Evolutionary conservation across 2,329 filamentous ascomycete genomes (phyloP).

Genomic region (Zelopaecilomyces penicillatus): DNA sequence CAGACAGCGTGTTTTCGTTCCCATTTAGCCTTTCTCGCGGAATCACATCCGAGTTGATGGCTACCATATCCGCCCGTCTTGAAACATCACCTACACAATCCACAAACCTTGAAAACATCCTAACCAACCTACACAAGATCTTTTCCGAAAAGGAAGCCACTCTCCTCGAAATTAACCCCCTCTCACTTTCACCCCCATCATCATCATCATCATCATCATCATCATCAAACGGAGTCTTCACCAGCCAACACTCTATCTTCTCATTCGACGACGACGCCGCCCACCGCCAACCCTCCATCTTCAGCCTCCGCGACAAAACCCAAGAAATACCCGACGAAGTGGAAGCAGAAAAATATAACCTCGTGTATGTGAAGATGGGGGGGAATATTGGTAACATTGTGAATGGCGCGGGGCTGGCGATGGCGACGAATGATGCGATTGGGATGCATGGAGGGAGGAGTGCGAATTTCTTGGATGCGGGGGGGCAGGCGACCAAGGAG

Average conservation of each 20-base stretch:
- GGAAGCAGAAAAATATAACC: conserved; percentile 49
- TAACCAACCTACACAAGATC: conserved; percentile 21
- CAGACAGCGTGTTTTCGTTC: conserved; percentile 11
- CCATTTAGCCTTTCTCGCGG: conserved; percentile 18
- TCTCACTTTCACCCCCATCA: conserved; percentile 15
- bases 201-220: conserved; percentile 1
- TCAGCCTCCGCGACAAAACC: conserved; percentile 24
- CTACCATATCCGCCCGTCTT: conserved; percentile 8
- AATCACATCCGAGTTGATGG: conserved; percentile 17
- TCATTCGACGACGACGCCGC: conserved; percentile 39
- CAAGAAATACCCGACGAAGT: conserved; percentile 27
- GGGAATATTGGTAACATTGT: conserved; percentile 72
- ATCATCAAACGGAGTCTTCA: conserved; percentile 20
- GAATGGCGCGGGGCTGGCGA: conserved; percentile 81
- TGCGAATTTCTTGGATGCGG: conserved; percentile 83
- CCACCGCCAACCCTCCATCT: conserved; percentile 32
- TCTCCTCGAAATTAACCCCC: conserved; percentile 32
- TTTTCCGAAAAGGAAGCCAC: conserved; percentile 41
- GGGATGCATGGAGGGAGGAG: conserved; percentile 57
- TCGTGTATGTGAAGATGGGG: conserved; percentile 63
- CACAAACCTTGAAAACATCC: conserved; percentile 13
- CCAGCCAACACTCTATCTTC: conserved; percentile 30
- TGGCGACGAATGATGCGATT: conserved; percentile 84
- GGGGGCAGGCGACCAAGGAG: conserved; percentile 75
- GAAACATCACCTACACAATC: not conserved